Conservation (phyloP, 2,329 filamentous ascomycete genomes). For the Pestalotiopsis sp. region DNA sequence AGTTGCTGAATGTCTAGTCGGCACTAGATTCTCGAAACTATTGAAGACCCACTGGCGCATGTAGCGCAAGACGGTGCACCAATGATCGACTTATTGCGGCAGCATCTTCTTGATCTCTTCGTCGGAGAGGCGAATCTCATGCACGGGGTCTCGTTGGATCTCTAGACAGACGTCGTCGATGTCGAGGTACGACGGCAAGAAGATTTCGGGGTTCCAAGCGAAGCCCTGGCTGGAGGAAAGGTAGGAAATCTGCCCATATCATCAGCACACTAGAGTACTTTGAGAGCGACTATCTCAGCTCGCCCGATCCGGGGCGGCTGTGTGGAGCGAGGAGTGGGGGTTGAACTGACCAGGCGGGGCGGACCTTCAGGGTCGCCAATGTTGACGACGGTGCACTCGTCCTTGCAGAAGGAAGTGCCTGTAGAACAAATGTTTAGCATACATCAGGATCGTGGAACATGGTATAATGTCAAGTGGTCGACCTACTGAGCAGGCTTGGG, state of each 20-base stretch:
- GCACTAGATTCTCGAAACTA: neutral
- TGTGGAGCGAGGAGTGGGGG: neutral
- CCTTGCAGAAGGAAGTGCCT: conserved; percentile 73
- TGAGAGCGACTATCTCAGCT: neutral
- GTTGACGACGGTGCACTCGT: conserved; percentile 80
- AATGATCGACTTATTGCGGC: conserved; percentile 51
- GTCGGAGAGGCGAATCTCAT: conserved; percentile 77
- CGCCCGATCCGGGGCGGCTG: neutral
- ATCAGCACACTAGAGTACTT: conserved; percentile 17
- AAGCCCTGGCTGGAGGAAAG: conserved; percentile 80
- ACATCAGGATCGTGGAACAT: conserved; percentile 13
- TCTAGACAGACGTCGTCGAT: conserved; percentile 76
- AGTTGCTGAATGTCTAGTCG: neutral
- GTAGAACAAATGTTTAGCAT: conserved; percentile 20
- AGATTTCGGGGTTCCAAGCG: conserved; percentile 84
- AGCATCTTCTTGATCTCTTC: conserved; percentile 73
- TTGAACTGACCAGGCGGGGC: conserved; percentile 64
- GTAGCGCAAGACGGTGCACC: neutral
- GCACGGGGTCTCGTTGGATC: conserved; percentile 73
- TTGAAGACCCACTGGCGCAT: too few relatives aligned
- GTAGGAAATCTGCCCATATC: conserved; percentile 67
- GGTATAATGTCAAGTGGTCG: neutral
- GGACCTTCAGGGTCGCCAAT: conserved; percentile 74
- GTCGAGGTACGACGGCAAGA: conserved; percentile 77
- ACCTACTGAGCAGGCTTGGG: conserved; percentile 63